Evolutionary conservation across 805 yeast genomes (phyloP), one percentile per base, ranked within the genome.

Genomic region (Suhomyces emberorum): DNA sequence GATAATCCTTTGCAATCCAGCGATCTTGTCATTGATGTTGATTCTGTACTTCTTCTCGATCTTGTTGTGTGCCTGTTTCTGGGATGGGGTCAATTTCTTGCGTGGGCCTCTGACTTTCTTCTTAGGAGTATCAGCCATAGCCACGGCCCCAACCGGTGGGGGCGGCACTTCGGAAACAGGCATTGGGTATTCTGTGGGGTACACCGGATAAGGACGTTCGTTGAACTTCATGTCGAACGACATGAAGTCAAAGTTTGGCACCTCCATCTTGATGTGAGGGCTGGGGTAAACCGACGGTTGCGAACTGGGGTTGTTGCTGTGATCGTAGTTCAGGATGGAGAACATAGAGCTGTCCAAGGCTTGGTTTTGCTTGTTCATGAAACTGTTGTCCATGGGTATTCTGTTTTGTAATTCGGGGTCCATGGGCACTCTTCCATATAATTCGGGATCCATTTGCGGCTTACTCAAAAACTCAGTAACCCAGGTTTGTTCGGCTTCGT

Each of bases 1-100:
- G 23, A 82, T 81, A 16, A 81, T 67, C 48, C 72, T 74, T 51
- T 80, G 85, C 36, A 81, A 59, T 20, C 79, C 78, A 3, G 83
- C 83, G 38, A 82, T 82, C 54, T 80, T 81, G 9, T 83, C 76
- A 53, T 81, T 81, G 55, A 82, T 80, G 55, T 81, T 81, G 42
- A 79, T 80, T 54, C 88, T 65, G 56, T 82, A 81, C 41, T 81
- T 72, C 53, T 81, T 79, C 52, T 82, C 88, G 43, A 82, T 79
- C 57, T 76, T 77, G 61, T 81, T 81, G 53, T 82, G 89, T 0
- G 86, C 86, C 48, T 77, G 77, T 47, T 81, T 79, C 58, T 81
- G 88, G 46, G 71, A 69, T 4, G 68, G 66, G 7, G 81, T 74
- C 37, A 76, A 54, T 55, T 79, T 68, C 58, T 77, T 76, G 52